Evolutionary conservation across 495 filamentous ascomycete species (phyloP).

Genomic region (Penicillium egyptiacum): DNA sequence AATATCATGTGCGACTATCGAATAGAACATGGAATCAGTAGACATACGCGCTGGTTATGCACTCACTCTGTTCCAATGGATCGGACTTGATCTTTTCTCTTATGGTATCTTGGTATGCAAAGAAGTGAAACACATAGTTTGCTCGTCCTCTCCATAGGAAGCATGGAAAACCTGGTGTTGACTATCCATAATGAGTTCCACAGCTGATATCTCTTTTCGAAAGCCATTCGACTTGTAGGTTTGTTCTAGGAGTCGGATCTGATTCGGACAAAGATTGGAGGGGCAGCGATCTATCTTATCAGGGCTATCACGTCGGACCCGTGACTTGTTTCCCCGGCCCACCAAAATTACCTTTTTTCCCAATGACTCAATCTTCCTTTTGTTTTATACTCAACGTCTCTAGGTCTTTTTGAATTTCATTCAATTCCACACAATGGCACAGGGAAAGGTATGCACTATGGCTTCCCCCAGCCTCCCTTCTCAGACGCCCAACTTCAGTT

Average conservation of each 20-base stretch:
- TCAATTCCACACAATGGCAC: slow-evolving; percentile 27
- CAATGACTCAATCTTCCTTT: slow-evolving; percentile 35
- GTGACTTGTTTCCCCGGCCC: slow-evolving; percentile 26
- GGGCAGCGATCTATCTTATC: slow-evolving; percentile 20
- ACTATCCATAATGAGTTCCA: neutral
- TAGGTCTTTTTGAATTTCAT: slow-evolving; percentile 12
- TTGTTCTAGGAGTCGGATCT: neutral
- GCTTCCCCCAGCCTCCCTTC: slow-evolving; percentile 1
- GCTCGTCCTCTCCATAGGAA: neutral
- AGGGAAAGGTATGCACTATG: slow-evolving; percentile 29
- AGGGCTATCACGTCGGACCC: slow-evolving; percentile 28
- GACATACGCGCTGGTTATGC: neutral
- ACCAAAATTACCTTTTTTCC: slow-evolving; percentile 31
- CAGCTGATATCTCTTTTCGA: neutral
- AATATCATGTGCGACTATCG: neutral
- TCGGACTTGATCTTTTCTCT: neutral
- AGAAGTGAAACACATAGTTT: neutral
- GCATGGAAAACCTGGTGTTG: neutral
- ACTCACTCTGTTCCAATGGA: neutral
- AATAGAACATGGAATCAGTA: neutral
- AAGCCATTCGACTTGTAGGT: neutral
- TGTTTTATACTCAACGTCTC: slow-evolving; percentile 18
- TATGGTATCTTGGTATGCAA: neutral
- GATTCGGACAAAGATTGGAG: slow-evolving; percentile 4
- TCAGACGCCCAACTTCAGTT: neutral